A percentile compares a stretch with the other conserved stretches of the same genome.
These are phyloP conservation scores for Fusarium irregulare DNA, from an alignment of 2,329 filamentous ascomycete species.

Conservation along the genomic window DNA sequence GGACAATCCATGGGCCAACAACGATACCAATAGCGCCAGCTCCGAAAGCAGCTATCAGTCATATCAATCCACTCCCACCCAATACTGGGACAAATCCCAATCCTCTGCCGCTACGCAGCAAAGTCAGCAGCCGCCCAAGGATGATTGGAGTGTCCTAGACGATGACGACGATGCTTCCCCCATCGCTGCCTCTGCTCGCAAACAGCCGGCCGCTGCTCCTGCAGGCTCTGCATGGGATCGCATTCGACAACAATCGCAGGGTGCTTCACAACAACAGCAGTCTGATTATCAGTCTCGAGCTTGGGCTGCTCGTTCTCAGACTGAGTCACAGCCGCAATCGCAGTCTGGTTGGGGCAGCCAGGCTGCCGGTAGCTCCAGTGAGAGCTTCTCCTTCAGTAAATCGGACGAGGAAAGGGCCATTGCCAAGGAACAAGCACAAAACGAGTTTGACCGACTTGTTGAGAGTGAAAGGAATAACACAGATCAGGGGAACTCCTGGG, in stretches of 20 bases:
- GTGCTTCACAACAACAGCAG: slow-evolving; percentile 34
- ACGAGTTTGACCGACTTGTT: slow-evolving; percentile 62
- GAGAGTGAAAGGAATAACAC: slow-evolving; percentile 56
- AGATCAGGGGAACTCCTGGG: slow-evolving; percentile 47
- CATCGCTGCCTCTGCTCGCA: slow-evolving; percentile 49
- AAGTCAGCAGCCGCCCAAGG: slow-evolving; percentile 15
- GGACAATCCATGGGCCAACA: slow-evolving; percentile 13
- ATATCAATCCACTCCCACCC: background rate
- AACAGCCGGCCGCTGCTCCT: slow-evolving; percentile 27
- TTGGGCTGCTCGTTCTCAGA: slow-evolving; percentile 27
- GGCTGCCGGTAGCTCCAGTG: slow-evolving; percentile 41
- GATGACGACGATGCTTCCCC: slow-evolving; percentile 59
- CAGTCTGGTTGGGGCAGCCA: slow-evolving; percentile 45
- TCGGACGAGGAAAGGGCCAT: slow-evolving; percentile 53
- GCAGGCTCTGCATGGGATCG: slow-evolving; percentile 58
- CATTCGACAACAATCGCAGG: slow-evolving; percentile 52
- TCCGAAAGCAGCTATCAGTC: slow-evolving; percentile 3
- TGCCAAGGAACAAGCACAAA: slow-evolving; percentile 60
- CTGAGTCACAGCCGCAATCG: slow-evolving; percentile 25
- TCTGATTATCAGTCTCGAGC: slow-evolving; percentile 26
- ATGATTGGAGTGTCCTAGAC: slow-evolving; percentile 44
- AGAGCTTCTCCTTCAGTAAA: slow-evolving; percentile 52
- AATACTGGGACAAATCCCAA: slow-evolving; percentile 16
- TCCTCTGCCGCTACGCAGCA: slow-evolving; percentile 12
- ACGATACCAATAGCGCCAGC: slow-evolving; percentile 1